Conservation (phyloP, 495 filamentous ascomycete genomes). For the Penicillium waksmanii region DNA sequence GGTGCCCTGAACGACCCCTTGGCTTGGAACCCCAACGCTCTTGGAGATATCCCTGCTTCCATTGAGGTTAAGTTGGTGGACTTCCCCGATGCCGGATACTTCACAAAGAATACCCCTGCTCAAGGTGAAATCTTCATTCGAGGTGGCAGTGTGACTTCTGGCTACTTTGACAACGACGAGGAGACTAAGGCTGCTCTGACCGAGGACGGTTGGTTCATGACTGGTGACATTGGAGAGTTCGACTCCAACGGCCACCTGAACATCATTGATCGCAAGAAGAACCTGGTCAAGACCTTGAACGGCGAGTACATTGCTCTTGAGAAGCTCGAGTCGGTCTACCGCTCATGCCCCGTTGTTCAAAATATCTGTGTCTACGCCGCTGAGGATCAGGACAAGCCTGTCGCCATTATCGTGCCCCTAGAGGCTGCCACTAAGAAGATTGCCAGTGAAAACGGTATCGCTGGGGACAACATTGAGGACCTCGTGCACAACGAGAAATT, state of each 20-base stretch:
- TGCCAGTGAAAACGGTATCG: constrained; percentile 70
- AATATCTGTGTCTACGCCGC: constrained; percentile 97
- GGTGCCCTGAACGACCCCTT: constrained; percentile 86
- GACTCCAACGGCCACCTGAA: constrained; percentile 77
- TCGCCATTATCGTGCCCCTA: constrained; percentile 92
- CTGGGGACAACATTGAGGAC: constrained; percentile 71
- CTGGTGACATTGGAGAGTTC: constrained; percentile 93
- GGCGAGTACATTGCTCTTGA: constrained; percentile 98
- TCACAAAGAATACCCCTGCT: constrained; percentile 81
- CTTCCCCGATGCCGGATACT: constrained; percentile 92
- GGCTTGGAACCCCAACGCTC: constrained; percentile 82
- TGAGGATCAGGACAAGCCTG: constrained; percentile 75
- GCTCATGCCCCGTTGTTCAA: constrained; percentile 77
- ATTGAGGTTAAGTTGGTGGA: constrained; percentile 95
- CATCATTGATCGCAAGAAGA: constrained; percentile 98
- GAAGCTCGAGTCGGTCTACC: constrained; percentile 97
- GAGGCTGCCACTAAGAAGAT: constrained; percentile 86
- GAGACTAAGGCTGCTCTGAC: constrained; percentile 78
- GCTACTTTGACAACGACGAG: constrained; percentile 81
- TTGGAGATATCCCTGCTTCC: constrained; percentile 80
- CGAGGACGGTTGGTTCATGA: constrained; percentile 92
- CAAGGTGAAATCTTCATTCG: constrained; percentile 96
- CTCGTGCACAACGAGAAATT: constrained; percentile 85
- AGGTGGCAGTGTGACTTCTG: constrained; percentile 69
- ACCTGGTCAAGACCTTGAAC: constrained; percentile 91